These are phyloP conservation scores for Eucalyptus grandis DNA, from an alignment of 345 rosid genomes.

Conservation along the genomic window DNA sequence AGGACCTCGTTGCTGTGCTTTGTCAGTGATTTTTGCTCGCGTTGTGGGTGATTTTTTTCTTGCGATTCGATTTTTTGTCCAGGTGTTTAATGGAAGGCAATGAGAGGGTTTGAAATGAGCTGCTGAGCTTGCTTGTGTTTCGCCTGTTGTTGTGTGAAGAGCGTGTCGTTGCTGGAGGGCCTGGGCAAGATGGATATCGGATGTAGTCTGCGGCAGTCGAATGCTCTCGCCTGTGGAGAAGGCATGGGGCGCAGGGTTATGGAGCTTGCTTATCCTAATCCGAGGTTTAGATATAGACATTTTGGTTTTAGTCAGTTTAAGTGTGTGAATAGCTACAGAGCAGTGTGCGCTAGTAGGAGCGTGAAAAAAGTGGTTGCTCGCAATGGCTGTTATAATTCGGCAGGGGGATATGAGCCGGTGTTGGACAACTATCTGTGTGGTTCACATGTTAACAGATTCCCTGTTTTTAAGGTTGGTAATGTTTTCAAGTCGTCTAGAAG, in stretches of 20 bases:
- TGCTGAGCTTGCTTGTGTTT: neutral
- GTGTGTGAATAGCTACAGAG: slow-evolving; percentile 12
- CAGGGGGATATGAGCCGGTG: slow-evolving; percentile 11
- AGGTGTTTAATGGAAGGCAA: slow-evolving; percentile 26
- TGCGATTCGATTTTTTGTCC: neutral
- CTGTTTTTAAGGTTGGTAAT: slow-evolving; percentile 8
- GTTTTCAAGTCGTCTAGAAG: slow-evolving; percentile 11
- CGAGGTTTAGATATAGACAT: slow-evolving; percentile 21
- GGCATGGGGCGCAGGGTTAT: slow-evolving; percentile 12
- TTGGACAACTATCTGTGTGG: slow-evolving; percentile 8
- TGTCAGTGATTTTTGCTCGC: neutral
- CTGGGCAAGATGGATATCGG: slow-evolving; percentile 42
- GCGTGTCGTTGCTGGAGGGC: neutral
- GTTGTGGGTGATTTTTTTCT: neutral
- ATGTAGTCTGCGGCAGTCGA: slow-evolving; percentile 30
- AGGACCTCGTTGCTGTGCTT: neutral
- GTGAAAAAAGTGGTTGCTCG: slow-evolving; percentile 4
- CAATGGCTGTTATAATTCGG: slow-evolving; percentile 13
- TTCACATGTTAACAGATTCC: slow-evolving; percentile 4
- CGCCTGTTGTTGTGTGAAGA: neutral
- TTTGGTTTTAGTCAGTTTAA: slow-evolving; percentile 11
- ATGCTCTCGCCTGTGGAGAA: slow-evolving; percentile 14
- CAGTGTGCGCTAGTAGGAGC: slow-evolving; percentile 1
- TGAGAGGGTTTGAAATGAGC: slow-evolving; percentile 4
- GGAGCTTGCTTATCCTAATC: slow-evolving; percentile 3